A percentile compares a stretch with the other conserved stretches of the same genome.
Conservation (phyloP, 345 rosid genomes). For the Rhodamnia rubescens region DNA sequence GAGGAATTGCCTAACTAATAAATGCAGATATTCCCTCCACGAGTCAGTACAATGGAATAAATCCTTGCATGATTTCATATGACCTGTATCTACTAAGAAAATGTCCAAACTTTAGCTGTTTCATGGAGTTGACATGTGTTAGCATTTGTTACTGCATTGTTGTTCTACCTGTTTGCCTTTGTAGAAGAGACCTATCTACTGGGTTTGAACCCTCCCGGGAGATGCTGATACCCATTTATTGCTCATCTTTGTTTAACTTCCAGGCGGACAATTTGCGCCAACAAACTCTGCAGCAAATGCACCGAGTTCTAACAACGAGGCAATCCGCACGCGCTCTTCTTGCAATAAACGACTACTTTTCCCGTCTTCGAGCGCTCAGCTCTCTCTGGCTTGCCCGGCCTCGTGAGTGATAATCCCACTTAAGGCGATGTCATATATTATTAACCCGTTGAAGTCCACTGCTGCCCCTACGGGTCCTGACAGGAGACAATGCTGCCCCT, state of each 20-base stretch:
- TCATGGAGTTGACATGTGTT: background rate
- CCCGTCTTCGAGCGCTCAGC: slow-evolving; percentile 60
- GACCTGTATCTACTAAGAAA: background rate
- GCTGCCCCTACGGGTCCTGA: background rate
- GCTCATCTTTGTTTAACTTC: background rate
- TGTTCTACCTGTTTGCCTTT: background rate
- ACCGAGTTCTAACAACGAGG: slow-evolving; percentile 48
- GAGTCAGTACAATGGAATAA: background rate
- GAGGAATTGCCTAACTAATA: background rate
- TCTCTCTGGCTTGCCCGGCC: slow-evolving; percentile 67
- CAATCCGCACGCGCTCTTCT: slow-evolving; percentile 64
- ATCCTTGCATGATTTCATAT: background rate
- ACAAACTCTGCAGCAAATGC: slow-evolving; percentile 64
- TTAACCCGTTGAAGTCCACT: background rate
- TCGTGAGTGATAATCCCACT: slow-evolving; percentile 20
- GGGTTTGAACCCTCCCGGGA: background rate
- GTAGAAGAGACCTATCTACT: background rate
- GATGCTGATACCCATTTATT: background rate
- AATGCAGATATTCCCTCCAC: background rate
- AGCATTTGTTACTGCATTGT: background rate
- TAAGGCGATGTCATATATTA: background rate
- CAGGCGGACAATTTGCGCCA: slow-evolving; percentile 63
- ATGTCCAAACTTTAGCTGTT: background rate
- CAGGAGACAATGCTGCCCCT: background rate
- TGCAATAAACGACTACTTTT: slow-evolving; percentile 49